phyloP scores from a whole-genome alignment of 345 rosid species.

The Dipteronia dyeriana region DNA sequence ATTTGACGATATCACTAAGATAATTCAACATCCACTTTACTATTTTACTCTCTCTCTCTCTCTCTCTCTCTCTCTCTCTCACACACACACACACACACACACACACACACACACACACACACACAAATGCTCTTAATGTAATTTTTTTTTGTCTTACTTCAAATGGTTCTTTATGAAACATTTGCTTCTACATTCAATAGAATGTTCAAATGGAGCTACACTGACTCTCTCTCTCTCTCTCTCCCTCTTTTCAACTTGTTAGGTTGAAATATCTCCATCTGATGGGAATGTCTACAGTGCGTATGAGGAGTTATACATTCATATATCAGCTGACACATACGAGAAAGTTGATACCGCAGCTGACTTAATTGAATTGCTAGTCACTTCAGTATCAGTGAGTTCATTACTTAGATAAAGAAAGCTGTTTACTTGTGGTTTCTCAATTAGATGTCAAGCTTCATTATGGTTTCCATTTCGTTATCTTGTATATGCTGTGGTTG shows the following conservation, averaged over 20 bases:
- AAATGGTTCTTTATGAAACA: not conserved
- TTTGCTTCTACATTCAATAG: constrained; percentile 12
- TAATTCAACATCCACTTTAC: not conserved
- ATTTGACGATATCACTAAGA: not conserved
- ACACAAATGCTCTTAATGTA: not conserved
- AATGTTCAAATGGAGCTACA: not conserved
- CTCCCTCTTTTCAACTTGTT: not conserved
- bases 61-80: not conserved
- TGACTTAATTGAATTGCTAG: constrained; percentile 70
- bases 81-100: too few relatives aligned
- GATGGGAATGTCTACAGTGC: constrained; percentile 47
- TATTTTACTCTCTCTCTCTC: not conserved
- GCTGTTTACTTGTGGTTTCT: not conserved
- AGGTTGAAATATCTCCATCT: constrained; percentile 78
- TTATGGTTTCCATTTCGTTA: not conserved
- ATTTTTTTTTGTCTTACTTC: not conserved
- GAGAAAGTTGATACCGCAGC: constrained; percentile 93
- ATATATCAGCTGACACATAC: constrained; percentile 75
- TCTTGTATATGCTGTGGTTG: not conserved
- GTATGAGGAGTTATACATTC: constrained; percentile 67
- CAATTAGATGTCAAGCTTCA: constrained; percentile 3
- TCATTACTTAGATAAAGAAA: constrained; percentile 17
- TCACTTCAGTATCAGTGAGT: constrained; percentile 86
- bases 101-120: too few relatives aligned
- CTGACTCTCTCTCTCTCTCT: not conserved